Percentiles rank a stretch among this genome's conserved stretches.
These are phyloP conservation scores for Primulina huaijiensis DNA, from an alignment of 257 asterid genomes.

Conservation along the genomic window DNA sequence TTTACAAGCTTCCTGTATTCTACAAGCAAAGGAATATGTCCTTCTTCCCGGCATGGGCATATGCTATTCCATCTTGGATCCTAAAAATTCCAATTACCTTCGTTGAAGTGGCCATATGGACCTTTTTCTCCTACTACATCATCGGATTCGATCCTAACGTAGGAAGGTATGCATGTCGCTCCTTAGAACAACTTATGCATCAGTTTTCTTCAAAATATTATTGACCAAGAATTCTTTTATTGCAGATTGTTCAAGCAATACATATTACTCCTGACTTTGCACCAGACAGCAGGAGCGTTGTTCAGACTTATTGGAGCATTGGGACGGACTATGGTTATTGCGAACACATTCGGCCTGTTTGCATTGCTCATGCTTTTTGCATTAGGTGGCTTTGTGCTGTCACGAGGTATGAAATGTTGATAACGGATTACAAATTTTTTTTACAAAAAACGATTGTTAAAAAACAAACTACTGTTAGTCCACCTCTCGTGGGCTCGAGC, in stretches of 20 bases:
- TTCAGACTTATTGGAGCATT: conserved; percentile 59
- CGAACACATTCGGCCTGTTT: conserved; percentile 62
- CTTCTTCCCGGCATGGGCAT: conserved; percentile 65
- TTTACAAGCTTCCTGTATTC: conserved; percentile 62
- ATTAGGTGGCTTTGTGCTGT: conserved; percentile 61
- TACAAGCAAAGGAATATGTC: neutral
- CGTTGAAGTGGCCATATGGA: conserved; percentile 53
- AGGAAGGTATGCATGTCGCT: conserved; percentile 38
- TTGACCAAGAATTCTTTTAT: neutral
- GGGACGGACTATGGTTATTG: conserved; percentile 59
- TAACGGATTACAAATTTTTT: neutral
- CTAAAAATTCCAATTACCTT: conserved; percentile 53
- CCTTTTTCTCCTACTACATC: conserved; percentile 53
- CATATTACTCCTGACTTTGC: conserved; percentile 38
- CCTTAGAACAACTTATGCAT: neutral
- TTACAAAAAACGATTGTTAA: neutral
- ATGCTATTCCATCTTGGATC: conserved; percentile 59
- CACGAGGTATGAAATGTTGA: conserved; percentile 43
- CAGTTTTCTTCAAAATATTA: neutral
- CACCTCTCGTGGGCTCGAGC: neutral
- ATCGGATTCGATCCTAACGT: conserved; percentile 74
- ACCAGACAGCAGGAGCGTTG: conserved; percentile 51
- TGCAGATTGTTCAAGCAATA: conserved; percentile 54
- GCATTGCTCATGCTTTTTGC: conserved; percentile 54
- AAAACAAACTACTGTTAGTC: neutral